Evolutionary conservation across 345 rosid species (phyloP).

Genomic region (Eucalyptus cladocalyx): DNA sequence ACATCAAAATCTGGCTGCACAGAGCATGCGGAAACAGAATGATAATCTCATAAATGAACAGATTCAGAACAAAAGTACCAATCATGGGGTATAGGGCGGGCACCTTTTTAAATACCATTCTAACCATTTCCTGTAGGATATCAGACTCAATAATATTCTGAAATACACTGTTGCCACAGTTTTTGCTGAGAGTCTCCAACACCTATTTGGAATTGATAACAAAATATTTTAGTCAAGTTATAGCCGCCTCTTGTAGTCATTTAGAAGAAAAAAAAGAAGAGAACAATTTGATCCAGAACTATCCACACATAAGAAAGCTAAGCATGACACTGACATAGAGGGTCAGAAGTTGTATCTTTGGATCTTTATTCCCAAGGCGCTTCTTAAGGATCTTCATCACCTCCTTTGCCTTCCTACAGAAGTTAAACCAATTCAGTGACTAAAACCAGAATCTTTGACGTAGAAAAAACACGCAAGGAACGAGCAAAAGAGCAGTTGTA

Average conservation of each 20-base stretch:
- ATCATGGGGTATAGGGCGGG: neutral
- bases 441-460: neutral
- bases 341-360: constrained; percentile 82
- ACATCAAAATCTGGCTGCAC: constrained; percentile 90
- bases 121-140: constrained; percentile 89
- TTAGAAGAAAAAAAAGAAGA: neutral
- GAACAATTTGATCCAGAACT: neutral
- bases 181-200: constrained; percentile 91
- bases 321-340: constrained; percentile 53
- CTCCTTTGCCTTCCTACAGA: constrained; percentile 79
- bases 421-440: neutral
- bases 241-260: neutral
- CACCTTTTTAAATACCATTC: constrained; percentile 93
- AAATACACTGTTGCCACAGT: constrained; percentile 77
- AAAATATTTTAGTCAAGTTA: neutral
- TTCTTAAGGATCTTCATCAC: constrained; percentile 86
- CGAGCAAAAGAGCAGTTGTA: neutral
- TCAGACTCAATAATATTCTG: constrained; percentile 80
- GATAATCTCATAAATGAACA: neutral
- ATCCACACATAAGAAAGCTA: neutral
- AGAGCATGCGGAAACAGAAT: neutral
- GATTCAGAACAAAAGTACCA: neutral
- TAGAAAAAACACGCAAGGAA: neutral
- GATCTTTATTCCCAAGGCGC: constrained; percentile 75
- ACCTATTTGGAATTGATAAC: constrained; percentile 24